Conservation (phyloP, 129 eudicot genomes). For the Tagetes erecta region DNA sequence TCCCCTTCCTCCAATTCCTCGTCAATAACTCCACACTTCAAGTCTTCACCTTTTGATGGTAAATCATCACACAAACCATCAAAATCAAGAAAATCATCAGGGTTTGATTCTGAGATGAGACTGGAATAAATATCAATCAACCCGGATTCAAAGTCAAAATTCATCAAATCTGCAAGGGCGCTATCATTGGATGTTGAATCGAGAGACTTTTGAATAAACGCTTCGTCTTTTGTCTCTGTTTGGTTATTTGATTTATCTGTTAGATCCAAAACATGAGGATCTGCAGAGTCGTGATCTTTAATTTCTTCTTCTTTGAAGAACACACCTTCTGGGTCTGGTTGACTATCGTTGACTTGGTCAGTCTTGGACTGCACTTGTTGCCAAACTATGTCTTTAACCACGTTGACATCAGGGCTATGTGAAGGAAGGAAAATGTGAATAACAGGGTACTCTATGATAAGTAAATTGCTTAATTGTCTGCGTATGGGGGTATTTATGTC, state of each 20-base stretch:
- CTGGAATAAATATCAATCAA: slow-evolving; percentile 52
- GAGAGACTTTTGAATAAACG: neutral
- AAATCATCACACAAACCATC: slow-evolving; percentile 45
- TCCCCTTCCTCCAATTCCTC: slow-evolving; percentile 95
- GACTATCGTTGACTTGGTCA: slow-evolving; percentile 22
- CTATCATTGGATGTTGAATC: slow-evolving; percentile 1
- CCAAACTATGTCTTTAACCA: slow-evolving; percentile 35
- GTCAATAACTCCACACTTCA: neutral
- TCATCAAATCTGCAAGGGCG: slow-evolving; percentile 33
- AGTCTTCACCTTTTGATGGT: slow-evolving; percentile 21
- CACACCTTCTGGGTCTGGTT: slow-evolving; percentile 46
- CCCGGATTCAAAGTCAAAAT: slow-evolving; percentile 56
- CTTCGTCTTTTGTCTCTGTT: slow-evolving; percentile 19
- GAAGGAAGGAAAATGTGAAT: slow-evolving; percentile 74
- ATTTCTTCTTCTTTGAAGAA: slow-evolving; percentile 72
- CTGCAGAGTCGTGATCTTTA: slow-evolving; percentile 40
- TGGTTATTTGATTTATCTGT: slow-evolving; percentile 20
- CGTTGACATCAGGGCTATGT: slow-evolving; percentile 50
- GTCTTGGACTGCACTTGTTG: slow-evolving; percentile 20
- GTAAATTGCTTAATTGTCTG: slow-evolving; percentile 52
- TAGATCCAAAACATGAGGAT: slow-evolving; percentile 56
- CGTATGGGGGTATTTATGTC: slow-evolving; percentile 58
- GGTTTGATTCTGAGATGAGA: slow-evolving; percentile 45
- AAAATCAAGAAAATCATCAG: slow-evolving; percentile 62
- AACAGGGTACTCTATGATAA: slow-evolving; percentile 79